phyloP scores from a whole-genome alignment of 2,329 filamentous ascomycete genomes.

The Colletotrichum simmondsii region DNA sequence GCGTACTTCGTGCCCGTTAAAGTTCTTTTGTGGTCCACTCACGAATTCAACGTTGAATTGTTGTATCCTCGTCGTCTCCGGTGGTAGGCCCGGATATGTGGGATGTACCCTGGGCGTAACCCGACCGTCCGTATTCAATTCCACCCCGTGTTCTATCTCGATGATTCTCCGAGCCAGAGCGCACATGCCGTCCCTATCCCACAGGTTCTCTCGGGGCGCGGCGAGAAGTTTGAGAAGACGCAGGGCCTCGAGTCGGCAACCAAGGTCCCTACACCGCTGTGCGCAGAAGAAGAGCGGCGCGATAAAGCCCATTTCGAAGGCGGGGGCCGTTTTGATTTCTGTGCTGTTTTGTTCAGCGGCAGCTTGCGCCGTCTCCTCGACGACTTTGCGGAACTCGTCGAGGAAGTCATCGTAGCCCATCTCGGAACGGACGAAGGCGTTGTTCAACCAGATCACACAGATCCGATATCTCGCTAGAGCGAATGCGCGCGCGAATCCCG shows the following conservation, averaged over 20 bases:
- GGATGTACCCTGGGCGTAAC: not conserved
- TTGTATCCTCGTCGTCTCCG: not conserved
- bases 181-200: conserved; percentile 19
- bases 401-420: conserved; percentile 47
- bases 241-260: conserved; percentile 50
- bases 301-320: conserved; percentile 24
- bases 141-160: conserved; percentile 22
- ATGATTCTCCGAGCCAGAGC: conserved; percentile 18
- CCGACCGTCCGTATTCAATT: not conserved
- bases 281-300: conserved; percentile 9
- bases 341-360: not conserved
- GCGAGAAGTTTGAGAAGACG: conserved; percentile 36
- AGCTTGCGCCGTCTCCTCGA: conserved; percentile 41
- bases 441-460: not conserved
- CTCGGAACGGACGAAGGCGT: conserved; percentile 37
- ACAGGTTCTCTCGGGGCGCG: conserved; percentile 36
- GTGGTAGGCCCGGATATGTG: not conserved
- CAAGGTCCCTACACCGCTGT: conserved; percentile 38
- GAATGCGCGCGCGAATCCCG: not conserved
- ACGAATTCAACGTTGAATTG: not conserved
- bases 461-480: conserved; percentile 3
- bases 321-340: not conserved
- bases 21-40: not conserved
- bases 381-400: conserved; percentile 47
- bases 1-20: not conserved